A percentile compares a stretch with the other conserved stretches of the same genome.
Evolutionary conservation across 225 moss, liverwort and hornwort genomes (phyloP).

Genomic region (Polytrichum formosum): DNA sequence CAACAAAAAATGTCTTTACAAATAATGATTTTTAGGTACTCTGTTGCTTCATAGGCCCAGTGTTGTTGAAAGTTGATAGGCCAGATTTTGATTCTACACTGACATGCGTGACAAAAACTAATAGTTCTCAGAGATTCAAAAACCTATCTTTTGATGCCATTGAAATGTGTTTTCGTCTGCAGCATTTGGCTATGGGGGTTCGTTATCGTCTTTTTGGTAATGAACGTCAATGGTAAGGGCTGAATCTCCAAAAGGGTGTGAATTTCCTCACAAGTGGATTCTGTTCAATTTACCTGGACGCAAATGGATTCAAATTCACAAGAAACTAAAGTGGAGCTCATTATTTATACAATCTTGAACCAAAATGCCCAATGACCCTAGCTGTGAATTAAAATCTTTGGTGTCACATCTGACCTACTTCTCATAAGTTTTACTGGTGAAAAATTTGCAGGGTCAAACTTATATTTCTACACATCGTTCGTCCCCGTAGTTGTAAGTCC

Average conservation of each 20-base stretch:
- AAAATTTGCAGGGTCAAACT: not conserved
- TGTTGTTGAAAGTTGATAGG: not conserved
- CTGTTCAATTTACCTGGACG: no score
- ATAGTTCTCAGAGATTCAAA: not conserved
- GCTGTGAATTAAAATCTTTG: no score
- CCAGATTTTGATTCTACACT: not conserved
- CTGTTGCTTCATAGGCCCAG: not conserved
- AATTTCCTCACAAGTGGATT: no score
- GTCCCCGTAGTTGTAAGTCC: not conserved
- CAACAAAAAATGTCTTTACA: not conserved
- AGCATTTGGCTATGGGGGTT: slow-evolving; percentile 40
- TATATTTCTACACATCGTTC: not conserved
- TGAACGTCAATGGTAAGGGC: slow-evolving; percentile 17
- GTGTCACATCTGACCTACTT: no score
- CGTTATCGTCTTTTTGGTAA: slow-evolving; percentile 20
- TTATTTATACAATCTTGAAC: no score
- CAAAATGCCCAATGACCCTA: no score
- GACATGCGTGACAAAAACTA: no score
- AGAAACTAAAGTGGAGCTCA: no score
- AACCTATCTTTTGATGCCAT: not conserved
- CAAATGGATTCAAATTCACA: no score
- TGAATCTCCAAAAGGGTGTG: no score
- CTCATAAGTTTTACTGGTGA: no score
- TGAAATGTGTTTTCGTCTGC: slow-evolving; percentile 8
- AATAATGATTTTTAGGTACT: not conserved